Conservation (phyloP, 192 early-diverging fungal genomes). For the Backusella luteola region DNA sequence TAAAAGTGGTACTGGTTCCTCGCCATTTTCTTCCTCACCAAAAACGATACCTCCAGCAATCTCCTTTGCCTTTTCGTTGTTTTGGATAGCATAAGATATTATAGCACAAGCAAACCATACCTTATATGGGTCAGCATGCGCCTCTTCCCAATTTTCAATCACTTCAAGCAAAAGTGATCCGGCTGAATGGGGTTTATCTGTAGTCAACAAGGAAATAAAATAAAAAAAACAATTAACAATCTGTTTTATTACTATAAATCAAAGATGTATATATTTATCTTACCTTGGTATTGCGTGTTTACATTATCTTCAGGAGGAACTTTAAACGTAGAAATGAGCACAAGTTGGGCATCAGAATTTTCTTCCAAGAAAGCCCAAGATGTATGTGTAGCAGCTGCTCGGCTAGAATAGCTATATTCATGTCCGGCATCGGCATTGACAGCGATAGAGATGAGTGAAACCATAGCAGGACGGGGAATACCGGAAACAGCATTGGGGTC, state of each 20-base stretch:
- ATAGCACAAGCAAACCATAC: constrained; percentile 88
- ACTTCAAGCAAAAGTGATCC: constrained; percentile 86
- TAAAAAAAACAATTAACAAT: constrained; percentile 4
- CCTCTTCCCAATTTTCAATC: constrained; percentile 73
- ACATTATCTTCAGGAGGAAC: constrained; percentile 74
- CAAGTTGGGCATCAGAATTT: constrained; percentile 87
- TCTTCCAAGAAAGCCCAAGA: constrained; percentile 77
- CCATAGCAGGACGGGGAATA: constrained; percentile 76
- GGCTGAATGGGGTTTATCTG: constrained; percentile 67
- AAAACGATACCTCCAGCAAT: constrained; percentile 72
- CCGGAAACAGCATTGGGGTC: constrained; percentile 26
- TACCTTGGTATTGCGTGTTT: constrained; percentile 53
- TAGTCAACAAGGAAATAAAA: background rate
- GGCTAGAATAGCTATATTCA: constrained; percentile 63
- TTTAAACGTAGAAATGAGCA: constrained; percentile 81
- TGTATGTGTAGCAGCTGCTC: constrained; percentile 83
- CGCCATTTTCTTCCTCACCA: constrained; percentile 72
- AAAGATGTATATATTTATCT: background rate
- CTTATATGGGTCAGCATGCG: constrained; percentile 75
- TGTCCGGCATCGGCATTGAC: constrained; percentile 52
- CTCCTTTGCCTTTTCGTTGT: constrained; percentile 75
- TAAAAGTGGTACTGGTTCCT: constrained; percentile 84
- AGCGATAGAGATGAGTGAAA: constrained; percentile 77
- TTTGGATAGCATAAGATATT: constrained; percentile 75
- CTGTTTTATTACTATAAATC: background rate